Conservation (phyloP, 2,329 filamentous ascomycete species). For the Paracoccidioides brasiliensis region DNA sequence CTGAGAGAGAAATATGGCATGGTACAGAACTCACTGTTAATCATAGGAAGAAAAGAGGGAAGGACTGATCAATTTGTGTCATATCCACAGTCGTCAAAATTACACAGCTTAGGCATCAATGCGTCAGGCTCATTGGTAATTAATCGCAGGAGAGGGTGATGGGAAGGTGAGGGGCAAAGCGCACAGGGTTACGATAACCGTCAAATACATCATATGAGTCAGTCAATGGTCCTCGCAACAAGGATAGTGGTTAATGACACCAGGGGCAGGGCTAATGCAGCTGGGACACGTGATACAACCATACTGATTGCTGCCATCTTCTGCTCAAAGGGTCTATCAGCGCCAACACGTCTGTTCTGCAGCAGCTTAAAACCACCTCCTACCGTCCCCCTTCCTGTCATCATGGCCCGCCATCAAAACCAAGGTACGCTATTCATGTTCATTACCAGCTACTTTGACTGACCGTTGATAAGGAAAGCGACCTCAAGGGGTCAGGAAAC, state of each 20-base stretch:
- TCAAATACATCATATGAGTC: not conserved
- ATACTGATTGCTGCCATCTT: not conserved
- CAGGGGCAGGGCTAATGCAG: too few species aligned
- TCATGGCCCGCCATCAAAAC: not conserved
- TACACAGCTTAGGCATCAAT: not conserved
- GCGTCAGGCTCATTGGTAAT: not conserved
- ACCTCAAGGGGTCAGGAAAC: not conserved
- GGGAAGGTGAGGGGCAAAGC: not conserved
- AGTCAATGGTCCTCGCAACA: too few species aligned
- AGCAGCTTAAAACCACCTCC: not conserved
- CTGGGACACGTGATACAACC: too few species aligned
- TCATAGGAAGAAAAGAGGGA: not conserved
- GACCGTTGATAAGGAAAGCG: not conserved
- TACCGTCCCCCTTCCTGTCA: not conserved
- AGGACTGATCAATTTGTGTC: not conserved
- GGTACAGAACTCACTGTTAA: not conserved
- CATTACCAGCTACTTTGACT: not conserved
- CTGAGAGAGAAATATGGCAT: not conserved
- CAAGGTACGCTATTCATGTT: not conserved
- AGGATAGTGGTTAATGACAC: too few species aligned
- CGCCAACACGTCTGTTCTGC: not conserved
- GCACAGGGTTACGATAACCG: not conserved
- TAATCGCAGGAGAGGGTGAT: not conserved
- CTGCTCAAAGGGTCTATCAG: not conserved
- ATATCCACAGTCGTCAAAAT: not conserved